These are phyloP conservation scores for Fusarium pseudoanthophilum DNA, from an alignment of 2,329 filamentous ascomycete species.

Conservation along the genomic window DNA sequence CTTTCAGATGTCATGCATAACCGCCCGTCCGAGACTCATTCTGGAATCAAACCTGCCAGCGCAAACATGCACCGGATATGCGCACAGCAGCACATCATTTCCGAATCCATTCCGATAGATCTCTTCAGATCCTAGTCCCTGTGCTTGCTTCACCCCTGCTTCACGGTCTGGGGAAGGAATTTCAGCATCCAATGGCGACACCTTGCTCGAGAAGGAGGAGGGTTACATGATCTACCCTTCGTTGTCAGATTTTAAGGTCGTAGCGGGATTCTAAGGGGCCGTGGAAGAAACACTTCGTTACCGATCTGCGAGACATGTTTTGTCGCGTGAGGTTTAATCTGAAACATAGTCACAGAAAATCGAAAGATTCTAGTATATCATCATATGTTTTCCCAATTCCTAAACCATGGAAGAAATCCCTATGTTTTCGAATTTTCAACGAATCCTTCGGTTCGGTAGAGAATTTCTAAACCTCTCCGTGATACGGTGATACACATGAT, in stretches of 20 bases:
- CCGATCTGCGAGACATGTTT: conserved; percentile 15
- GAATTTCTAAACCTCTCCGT: not conserved
- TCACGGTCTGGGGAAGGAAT: conserved; percentile 21
- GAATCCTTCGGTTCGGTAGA: conserved; percentile 1
- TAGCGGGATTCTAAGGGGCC: not conserved
- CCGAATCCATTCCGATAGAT: conserved; percentile 12
- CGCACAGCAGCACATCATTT: conserved; percentile 27
- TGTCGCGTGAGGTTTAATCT: conserved; percentile 20
- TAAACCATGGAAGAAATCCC: not conserved
- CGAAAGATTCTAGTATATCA: conserved; percentile 18
- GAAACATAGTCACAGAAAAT: conserved; percentile 24
- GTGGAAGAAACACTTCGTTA: conserved; percentile 4
- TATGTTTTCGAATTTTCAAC: not conserved
- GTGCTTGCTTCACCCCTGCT: not conserved
- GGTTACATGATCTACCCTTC: conserved; percentile 25
- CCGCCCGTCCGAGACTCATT: conserved; percentile 14
- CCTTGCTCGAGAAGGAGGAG: not conserved
- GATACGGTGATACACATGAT: conserved; percentile 16
- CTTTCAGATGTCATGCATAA: conserved; percentile 23
- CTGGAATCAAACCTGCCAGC: conserved; percentile 8
- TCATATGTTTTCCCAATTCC: not conserved
- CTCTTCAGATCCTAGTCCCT: conserved; percentile 19
- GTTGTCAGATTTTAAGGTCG: not conserved
- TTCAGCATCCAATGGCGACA: not conserved
- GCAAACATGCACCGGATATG: conserved; percentile 11